Percentiles rank a stretch among this genome's conserved stretches.
Conservation (phyloP, 805 yeast species). For the Candida caryicola region DNA sequence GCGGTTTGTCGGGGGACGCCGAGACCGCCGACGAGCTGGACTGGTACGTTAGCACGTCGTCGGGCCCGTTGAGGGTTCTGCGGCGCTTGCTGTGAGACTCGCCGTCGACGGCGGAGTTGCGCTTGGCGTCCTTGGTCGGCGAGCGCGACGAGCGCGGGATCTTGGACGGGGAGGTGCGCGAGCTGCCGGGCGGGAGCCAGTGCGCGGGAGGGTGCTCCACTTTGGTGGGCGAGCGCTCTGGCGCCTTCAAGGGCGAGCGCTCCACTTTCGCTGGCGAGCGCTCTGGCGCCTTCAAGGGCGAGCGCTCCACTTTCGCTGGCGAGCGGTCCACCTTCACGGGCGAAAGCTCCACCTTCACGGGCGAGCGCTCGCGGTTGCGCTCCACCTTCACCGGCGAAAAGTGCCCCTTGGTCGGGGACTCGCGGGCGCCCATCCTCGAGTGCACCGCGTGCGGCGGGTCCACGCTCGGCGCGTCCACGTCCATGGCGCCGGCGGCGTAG, state of each 20-base stretch:
- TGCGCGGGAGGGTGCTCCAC: background rate
- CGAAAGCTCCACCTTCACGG: background rate
- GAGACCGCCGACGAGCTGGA: background rate
- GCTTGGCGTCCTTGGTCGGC: background rate
- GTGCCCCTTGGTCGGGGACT: background rate
- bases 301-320: background rate
- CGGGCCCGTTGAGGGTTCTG: constrained; percentile 42
- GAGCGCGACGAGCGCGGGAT: background rate
- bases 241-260: background rate
- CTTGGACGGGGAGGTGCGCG: background rate
- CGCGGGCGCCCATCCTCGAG: background rate
- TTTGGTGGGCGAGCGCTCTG: background rate
- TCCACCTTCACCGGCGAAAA: background rate
- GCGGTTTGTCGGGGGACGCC: constrained; percentile 2
- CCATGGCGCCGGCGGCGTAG: constrained; percentile 20
- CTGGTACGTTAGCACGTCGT: constrained; percentile 22
- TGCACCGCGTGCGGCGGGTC: background rate
- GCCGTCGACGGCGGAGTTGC: background rate
- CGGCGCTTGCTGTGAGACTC: constrained; percentile 26
- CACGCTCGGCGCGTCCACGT: background rate
- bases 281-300: background rate
- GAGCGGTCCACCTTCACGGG: background rate
- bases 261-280: background rate
- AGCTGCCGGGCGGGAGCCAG: background rate
- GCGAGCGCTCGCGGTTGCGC: background rate